phyloP scores from a whole-genome alignment of 2,329 filamentous ascomycete species.

The Ampelomyces quisqualis region DNA sequence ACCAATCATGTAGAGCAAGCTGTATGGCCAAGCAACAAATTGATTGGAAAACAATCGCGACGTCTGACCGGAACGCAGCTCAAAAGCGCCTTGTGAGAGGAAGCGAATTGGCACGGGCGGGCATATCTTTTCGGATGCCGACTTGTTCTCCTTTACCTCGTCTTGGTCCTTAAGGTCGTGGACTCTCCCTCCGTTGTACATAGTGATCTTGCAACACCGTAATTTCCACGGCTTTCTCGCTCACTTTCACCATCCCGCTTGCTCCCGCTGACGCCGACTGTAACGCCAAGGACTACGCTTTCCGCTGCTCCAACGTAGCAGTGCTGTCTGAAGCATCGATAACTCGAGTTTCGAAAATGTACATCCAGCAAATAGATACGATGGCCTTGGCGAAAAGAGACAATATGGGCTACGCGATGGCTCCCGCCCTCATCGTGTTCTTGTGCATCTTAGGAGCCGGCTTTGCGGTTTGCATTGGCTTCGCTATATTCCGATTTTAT shows the following conservation, averaged over 20 bases:
- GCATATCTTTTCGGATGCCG: too few relatives aligned
- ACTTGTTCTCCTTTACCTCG: too few relatives aligned
- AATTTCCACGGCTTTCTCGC: background rate
- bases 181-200: too few relatives aligned
- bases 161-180: too few relatives aligned
- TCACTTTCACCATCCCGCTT: background rate
- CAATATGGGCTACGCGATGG: conserved; percentile 31
- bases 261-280: background rate
- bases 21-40: background rate
- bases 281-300: background rate
- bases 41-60: conserved; percentile 1
- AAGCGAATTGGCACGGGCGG: background rate
- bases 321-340: background rate
- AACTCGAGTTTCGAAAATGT: conserved; percentile 1
- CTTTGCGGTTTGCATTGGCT: conserved; percentile 21
- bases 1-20: conserved; percentile 1
- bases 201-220: background rate
- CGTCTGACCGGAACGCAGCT: background rate
- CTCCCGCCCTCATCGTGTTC: conserved; percentile 31
- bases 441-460: conserved; percentile 32
- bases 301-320: background rate
- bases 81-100: background rate
- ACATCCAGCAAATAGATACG: background rate
- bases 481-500: conserved; percentile 25
- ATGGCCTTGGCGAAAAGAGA: conserved; percentile 25